These are phyloP conservation scores for Pseudopyricularia javanii DNA, from an alignment of 2,329 filamentous ascomycete genomes.

Conservation along the genomic window DNA sequence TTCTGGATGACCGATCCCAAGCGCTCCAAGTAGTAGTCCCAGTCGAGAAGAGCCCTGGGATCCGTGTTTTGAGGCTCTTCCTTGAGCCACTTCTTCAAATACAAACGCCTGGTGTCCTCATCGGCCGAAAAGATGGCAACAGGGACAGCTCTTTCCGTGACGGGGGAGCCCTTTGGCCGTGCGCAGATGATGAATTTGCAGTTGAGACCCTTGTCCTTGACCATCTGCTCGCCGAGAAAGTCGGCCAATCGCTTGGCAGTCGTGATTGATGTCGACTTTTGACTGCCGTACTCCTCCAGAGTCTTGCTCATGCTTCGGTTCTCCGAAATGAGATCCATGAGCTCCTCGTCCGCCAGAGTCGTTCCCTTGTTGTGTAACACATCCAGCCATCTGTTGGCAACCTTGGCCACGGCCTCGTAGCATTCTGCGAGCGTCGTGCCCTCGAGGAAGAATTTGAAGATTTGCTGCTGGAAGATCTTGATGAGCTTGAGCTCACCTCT, in stretches of 20 bases:
- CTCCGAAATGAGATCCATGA: constrained; percentile 99
- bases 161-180: constrained; percentile 73
- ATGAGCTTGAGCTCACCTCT: constrained; percentile 97
- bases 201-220: constrained; percentile 97
- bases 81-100: constrained; percentile 88
- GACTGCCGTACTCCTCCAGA: constrained; percentile 84
- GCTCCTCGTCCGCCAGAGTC: constrained; percentile 87
- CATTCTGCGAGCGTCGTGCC: constrained; percentile 78
- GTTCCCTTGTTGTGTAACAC: constrained; percentile 80
- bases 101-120: constrained; percentile 73
- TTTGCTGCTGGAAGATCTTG: constrained; percentile 98
- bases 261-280: constrained; percentile 99
- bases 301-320: constrained; percentile 98
- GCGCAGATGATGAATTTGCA: constrained; percentile 99
- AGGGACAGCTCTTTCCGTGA: constrained; percentile 87
- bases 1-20: constrained; percentile 97
- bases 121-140: constrained; percentile 97
- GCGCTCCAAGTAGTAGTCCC: constrained; percentile 94
- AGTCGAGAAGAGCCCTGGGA: constrained; percentile 80
- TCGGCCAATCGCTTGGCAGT: constrained; percentile 90
- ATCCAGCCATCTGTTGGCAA: constrained; percentile 94
- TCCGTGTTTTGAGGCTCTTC: constrained; percentile 89
- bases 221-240: constrained; percentile 96
- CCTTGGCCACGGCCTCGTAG: constrained; percentile 82
- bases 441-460: constrained; percentile 98